phyloP scores from a whole-genome alignment of 257 asterid species.

The Ajuga chamaepitys region DNA sequence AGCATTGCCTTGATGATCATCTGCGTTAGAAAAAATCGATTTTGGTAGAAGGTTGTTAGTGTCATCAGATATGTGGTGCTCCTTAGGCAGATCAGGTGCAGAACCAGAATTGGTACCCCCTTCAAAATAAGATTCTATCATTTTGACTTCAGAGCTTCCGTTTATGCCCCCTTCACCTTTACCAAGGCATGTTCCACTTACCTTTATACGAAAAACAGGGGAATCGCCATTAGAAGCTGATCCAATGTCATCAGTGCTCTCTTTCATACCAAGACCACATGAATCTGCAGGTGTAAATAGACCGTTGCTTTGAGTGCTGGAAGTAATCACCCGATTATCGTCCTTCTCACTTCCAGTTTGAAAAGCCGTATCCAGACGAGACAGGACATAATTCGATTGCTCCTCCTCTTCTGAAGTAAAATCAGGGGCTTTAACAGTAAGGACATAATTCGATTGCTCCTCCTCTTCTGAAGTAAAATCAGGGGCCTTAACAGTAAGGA shows the following conservation, averaged over 20 bases:
- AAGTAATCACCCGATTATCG: slow-evolving; percentile 12
- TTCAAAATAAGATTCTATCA: slow-evolving; percentile 14
- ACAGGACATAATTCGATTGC: slow-evolving; percentile 9
- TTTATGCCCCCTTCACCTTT: slow-evolving; percentile 8
- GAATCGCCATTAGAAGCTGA: slow-evolving; percentile 4
- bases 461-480: slow-evolving; percentile 48
- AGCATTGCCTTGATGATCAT: slow-evolving; percentile 15
- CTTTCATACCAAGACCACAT: slow-evolving; percentile 7
- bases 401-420: slow-evolving; percentile 49
- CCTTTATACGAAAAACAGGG: slow-evolving; percentile 11
- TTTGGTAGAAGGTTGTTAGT: slow-evolving; percentile 18
- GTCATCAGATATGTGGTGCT: slow-evolving; percentile 7
- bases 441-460: slow-evolving; percentile 17
- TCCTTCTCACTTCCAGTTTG: slow-evolving; percentile 19
- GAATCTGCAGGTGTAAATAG: slow-evolving; percentile 10
- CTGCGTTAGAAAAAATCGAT: background rate
- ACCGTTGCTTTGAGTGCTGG: slow-evolving; percentile 16
- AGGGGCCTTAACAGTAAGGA: slow-evolving; percentile 44
- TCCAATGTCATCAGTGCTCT: slow-evolving; percentile 7
- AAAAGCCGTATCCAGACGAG: slow-evolving; percentile 24
- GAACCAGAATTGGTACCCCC: slow-evolving; percentile 18
- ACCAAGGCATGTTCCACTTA: background rate
- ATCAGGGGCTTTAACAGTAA: slow-evolving; percentile 52
- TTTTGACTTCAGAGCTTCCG: slow-evolving; percentile 19
- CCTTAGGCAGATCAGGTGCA: slow-evolving; percentile 22